Percentiles rank a stretch among this genome's conserved stretches.
Evolutionary conservation across 805 yeast genomes (phyloP).

Genomic region (Hanseniaspora taiwanica): DNA sequence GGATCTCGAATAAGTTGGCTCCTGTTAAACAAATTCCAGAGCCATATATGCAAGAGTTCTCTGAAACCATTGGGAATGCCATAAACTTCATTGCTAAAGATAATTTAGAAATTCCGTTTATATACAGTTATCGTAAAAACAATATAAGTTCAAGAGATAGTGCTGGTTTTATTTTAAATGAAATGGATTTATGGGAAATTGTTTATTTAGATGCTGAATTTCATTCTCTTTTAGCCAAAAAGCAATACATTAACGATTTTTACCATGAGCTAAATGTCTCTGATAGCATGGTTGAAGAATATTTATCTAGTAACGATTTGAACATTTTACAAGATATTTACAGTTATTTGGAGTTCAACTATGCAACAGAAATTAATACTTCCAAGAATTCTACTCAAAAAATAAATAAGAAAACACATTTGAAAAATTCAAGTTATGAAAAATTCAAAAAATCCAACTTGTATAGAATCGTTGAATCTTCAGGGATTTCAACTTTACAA

Average conservation of each 20-base stretch:
- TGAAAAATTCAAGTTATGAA: slow-evolving; percentile 50
- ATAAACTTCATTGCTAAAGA: slow-evolving; percentile 65
- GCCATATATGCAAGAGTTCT: slow-evolving; percentile 38
- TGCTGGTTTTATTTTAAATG: slow-evolving; percentile 38
- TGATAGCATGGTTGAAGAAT: slow-evolving; percentile 46
- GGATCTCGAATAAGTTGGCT: slow-evolving; percentile 61
- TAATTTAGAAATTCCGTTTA: slow-evolving; percentile 82
- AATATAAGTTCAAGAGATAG: slow-evolving; percentile 38
- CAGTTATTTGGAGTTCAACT: slow-evolving; percentile 69
- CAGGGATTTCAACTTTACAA: slow-evolving; percentile 68
- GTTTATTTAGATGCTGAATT: slow-evolving; percentile 77
- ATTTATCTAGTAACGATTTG: slow-evolving; percentile 42
- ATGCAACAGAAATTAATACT: slow-evolving; percentile 30
- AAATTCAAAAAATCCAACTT: slow-evolving; percentile 52
- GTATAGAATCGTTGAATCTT: slow-evolving; percentile 50
- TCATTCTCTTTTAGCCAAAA: slow-evolving; percentile 71
- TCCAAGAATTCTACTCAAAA: slow-evolving; percentile 13
- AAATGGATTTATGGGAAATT: slow-evolving; percentile 78
- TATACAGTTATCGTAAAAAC: slow-evolving; percentile 92
- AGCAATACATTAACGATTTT: slow-evolving; percentile 45
- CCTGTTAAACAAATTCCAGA: slow-evolving; percentile 38
- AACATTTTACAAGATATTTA: slow-evolving; percentile 56
- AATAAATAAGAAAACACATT: slow-evolving; percentile 35
- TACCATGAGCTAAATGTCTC: slow-evolving; percentile 38
- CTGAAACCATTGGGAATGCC: slow-evolving; percentile 55